phyloP scores from a whole-genome alignment of 768 basidiomycete species.

The Sarcomyxa edulis region DNA sequence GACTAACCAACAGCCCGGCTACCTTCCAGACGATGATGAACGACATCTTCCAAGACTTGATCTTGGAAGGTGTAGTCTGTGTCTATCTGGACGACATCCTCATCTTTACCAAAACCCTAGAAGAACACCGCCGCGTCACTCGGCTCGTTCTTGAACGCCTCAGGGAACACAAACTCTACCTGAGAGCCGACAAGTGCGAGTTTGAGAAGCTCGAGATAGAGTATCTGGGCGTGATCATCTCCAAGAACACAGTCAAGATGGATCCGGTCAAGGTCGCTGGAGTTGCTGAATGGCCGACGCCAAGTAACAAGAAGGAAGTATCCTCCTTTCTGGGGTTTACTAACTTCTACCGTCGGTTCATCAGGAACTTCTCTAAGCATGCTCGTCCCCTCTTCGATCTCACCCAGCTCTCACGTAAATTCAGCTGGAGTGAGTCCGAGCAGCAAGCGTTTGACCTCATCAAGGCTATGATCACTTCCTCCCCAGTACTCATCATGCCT shows the following conservation, averaged over 20 bases:
- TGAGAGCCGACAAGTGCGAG: slow-evolving; percentile 8
- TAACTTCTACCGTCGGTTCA: slow-evolving; percentile 31
- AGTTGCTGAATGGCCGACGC: slow-evolving; percentile 23
- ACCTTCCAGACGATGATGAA: slow-evolving; percentile 31
- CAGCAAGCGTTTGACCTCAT: slow-evolving; percentile 18
- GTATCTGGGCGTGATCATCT: slow-evolving; percentile 21
- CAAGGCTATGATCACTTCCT: slow-evolving; percentile 16
- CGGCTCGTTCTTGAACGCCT: slow-evolving; percentile 14
- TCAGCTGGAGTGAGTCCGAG: slow-evolving; percentile 12
- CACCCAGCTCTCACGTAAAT: slow-evolving; percentile 14
- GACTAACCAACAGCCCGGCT: slow-evolving; percentile 26
- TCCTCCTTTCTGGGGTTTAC: slow-evolving; percentile 36
- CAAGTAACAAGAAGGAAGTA: slow-evolving; percentile 21
- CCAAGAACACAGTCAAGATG: slow-evolving; percentile 18
- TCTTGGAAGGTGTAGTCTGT: slow-evolving; percentile 16
- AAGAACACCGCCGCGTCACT: slow-evolving; percentile 8
- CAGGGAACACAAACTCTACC: slow-evolving; percentile 13
- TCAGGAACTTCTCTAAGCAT: slow-evolving; percentile 21
- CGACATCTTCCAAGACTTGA: slow-evolving; percentile 14
- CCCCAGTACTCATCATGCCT: slow-evolving; percentile 19
- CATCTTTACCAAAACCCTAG: slow-evolving; percentile 16
- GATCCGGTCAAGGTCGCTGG: slow-evolving; percentile 24
- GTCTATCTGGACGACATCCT: slow-evolving; percentile 29
- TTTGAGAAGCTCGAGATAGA: slow-evolving; percentile 15
- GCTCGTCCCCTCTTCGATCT: slow-evolving; percentile 15